Base-by-base conservation (phyloP, 2,329 filamentous ascomycete species). In the Fusarium sp. region DNA sequence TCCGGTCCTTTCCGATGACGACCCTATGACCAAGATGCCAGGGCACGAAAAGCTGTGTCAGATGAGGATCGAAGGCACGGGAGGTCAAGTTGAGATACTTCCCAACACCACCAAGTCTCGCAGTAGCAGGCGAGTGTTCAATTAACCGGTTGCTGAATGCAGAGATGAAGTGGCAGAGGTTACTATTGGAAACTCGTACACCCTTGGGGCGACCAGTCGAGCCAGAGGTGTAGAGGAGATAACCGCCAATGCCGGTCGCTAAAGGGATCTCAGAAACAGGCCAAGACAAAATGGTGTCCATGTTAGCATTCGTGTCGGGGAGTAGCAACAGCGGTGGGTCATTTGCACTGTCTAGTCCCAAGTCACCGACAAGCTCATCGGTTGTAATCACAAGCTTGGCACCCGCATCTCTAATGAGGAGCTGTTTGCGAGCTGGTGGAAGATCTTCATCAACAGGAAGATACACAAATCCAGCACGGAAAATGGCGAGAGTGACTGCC, bases 51-150 rank as follows among this genome's bases (percentile, higher is more conserved):
- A 67, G 39, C 18, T 67, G 65, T 2, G 70, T 72, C 2, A 72
- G 13, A 13, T 72, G 70, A 9, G 70, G 64, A 9, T 72, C 70
- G 4, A 73, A 72, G 3, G 70, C 69, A 1, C 70, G 69, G 1
- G 70, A 72, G 0, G 70, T 70, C 4, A 72, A 44, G 17, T 73
- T 72, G 17, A 73, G 70, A 0, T 72, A 72, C n/a, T 72, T 72
- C 3, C 69, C 69, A 3, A 22, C 7, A 5, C 70, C 58, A 0
- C 58, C 69, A 0, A 72, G 54, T 6, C 18, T 57, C 2, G 49
- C 33, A 2, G 69, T 72, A 9, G 47, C 52, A 3, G 64, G 35
- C 0, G 63, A 64, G 11, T 52, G 24, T 35, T 72, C 69, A 0
- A 57, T 26, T 26, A 73, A 24, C 1, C 70, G 70, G 0, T 35